phyloP scores from a whole-genome alignment of 768 basidiomycete genomes.

The Mycena leptocephala region DNA sequence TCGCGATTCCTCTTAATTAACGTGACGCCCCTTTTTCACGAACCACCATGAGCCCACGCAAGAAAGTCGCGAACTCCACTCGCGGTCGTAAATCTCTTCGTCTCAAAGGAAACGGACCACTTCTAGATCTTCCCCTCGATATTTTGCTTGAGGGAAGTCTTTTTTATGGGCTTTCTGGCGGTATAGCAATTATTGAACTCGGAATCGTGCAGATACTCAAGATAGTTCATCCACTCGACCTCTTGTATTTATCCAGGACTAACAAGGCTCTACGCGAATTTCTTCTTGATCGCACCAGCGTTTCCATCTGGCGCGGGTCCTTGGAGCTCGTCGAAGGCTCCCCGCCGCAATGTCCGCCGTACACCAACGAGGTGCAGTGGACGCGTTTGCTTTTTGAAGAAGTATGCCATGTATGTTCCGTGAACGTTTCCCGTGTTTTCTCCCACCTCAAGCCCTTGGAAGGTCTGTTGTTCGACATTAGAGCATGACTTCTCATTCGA shows the following conservation, averaged over 20 bases:
- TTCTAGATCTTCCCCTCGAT: slow-evolving; percentile 22
- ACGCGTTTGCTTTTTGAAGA: slow-evolving; percentile 17
- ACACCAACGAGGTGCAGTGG: slow-evolving; percentile 10
- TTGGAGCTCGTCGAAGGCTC: background rate
- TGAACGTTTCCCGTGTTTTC: background rate
- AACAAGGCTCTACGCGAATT: slow-evolving; percentile 14
- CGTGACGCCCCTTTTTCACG: background rate
- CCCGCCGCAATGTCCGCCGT: slow-evolving; percentile 5
- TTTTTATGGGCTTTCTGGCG: background rate
- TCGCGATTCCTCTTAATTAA: background rate
- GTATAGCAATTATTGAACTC: background rate
- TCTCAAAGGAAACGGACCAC: background rate
- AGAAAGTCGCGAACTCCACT: background rate
- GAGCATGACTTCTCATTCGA: slow-evolving; percentile 21
- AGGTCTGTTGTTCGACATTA: slow-evolving; percentile 18
- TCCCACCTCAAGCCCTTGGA: background rate
- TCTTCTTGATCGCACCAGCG: slow-evolving; percentile 11
- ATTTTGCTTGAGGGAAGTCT: slow-evolving; percentile 15
- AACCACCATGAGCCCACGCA: slow-evolving; percentile 11
- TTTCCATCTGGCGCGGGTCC: slow-evolving; percentile 13
- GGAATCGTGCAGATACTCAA: slow-evolving; percentile 11
- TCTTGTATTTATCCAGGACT: slow-evolving; percentile 14
- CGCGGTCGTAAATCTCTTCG: background rate
- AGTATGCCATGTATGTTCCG: slow-evolving; percentile 9
- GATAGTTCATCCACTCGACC: slow-evolving; percentile 5